Base-by-base conservation (phyloP, 371 early-diverging fungal genomes). In the Mortierella sp. region DNA sequence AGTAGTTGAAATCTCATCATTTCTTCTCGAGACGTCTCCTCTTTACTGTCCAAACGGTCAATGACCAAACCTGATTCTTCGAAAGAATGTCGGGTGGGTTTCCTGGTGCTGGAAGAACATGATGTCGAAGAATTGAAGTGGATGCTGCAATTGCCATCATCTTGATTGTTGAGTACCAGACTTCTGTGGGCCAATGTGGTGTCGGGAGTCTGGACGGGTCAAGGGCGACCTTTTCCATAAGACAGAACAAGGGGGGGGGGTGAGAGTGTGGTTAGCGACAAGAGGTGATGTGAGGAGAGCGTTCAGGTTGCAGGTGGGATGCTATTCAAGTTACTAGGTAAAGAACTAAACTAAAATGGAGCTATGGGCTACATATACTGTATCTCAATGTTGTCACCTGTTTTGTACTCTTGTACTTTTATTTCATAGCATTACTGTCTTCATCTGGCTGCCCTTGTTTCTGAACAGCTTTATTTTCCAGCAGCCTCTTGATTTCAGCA, bases 81-180 rank as follows among this genome's bases (percentile, higher is more conserved):
- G 13, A 72, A 26, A 80, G 76, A 9, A 75, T 75, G 52, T 58
- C 45, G 0, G 73, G 76, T 3, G 55, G 58, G 76, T 80, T 63
- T 74, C 80, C 76, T 63, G 80, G 80, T 8, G 80, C 76, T 72
- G 80, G 76, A 24, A 80, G 55, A 0, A 75, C 68, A 5, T 47
- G 58, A 31, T 58, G 42, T 13, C 80, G 76, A 42, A 72, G 76
- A 7, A 80, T 60, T 10, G 45, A 24, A 0, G 73, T 34, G 19
- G 80, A 76, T 0, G 31, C 2, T 6, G 72, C 19, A 19, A 54
- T 47, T 21, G 73, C n/a, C 81, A 77, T 77, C 68, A 13, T 44
- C 45, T 10, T 57, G 44, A 63, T 24, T 0, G 24, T 73, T 19
- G 73, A 50, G 45, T n/a, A 78, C 73, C 58, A 68, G 3, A 44